Conservation (phyloP, 768 basidiomycete genomes). For the Cubamyces lactineus region DNA sequence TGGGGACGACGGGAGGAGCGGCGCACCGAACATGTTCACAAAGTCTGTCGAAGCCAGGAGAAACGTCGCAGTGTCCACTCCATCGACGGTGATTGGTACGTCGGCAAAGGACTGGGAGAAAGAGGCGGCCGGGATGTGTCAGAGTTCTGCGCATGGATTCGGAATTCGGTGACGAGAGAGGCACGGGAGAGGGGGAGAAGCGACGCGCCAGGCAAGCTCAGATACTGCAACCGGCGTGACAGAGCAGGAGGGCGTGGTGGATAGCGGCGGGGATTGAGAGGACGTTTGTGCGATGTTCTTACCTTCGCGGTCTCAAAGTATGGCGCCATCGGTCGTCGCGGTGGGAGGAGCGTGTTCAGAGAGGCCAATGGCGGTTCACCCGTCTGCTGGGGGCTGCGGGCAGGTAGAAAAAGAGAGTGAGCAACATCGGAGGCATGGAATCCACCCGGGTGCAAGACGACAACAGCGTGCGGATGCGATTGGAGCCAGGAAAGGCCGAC, state of each 20-base stretch:
- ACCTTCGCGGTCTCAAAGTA: slow-evolving; percentile 75
- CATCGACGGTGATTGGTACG: slow-evolving; percentile 72
- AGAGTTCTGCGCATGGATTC: slow-evolving; percentile 1
- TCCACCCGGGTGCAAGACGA: neutral
- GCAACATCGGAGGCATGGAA: neutral
- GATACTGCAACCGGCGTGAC: slow-evolving; percentile 19
- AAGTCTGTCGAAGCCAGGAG: slow-evolving; percentile 90
- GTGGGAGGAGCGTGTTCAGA: neutral
- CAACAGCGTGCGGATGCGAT: slow-evolving; percentile 2
- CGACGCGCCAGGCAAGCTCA: slow-evolving; percentile 17
- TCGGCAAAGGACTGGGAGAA: slow-evolving; percentile 78
- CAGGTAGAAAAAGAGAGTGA: neutral
- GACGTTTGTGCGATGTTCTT: slow-evolving; percentile 23
- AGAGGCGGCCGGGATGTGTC: neutral
- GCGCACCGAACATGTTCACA: slow-evolving; percentile 68
- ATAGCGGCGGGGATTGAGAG: slow-evolving; percentile 21
- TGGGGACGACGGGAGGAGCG: slow-evolving; percentile 8
- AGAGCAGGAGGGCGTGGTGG: slow-evolving; percentile 1
- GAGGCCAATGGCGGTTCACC: neutral
- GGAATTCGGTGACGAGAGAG: slow-evolving; percentile 10
- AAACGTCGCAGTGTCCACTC: slow-evolving; percentile 81
- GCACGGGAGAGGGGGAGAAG: neutral
- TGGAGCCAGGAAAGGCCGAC: neutral
- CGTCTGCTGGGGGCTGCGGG: neutral
- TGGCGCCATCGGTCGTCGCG: slow-evolving; percentile 46